phyloP scores from a whole-genome alignment of 1,139 yeast species.

The Nakaseomyces glabratus region DNA sequence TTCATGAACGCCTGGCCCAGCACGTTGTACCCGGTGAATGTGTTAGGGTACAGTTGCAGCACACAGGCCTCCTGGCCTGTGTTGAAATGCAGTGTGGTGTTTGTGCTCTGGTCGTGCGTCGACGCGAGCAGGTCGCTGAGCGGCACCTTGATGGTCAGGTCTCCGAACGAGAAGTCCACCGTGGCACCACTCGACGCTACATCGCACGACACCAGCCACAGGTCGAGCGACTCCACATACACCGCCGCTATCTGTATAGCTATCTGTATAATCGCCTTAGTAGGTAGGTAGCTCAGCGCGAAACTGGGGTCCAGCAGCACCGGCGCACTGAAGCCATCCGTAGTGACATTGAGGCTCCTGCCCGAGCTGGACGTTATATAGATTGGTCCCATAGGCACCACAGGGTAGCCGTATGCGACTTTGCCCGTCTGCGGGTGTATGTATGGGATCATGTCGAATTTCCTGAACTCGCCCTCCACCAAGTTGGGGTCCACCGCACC shows the following conservation, averaged over 20 bases:
- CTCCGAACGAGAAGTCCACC: constrained; percentile 47
- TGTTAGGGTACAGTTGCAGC: constrained; percentile 46
- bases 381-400: constrained; percentile 48
- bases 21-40: constrained; percentile 43
- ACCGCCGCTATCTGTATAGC: constrained; percentile 71
- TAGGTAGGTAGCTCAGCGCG: constrained; percentile 48
- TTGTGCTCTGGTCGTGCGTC: constrained; percentile 30
- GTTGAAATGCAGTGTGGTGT: constrained; percentile 36
- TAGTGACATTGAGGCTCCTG: constrained; percentile 34
- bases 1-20: constrained; percentile 57
- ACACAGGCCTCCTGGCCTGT: constrained; percentile 55
- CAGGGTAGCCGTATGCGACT: constrained; percentile 39
- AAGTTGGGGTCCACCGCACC: constrained; percentile 49
- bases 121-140: constrained; percentile 41
- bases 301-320: constrained; percentile 56
- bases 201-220: constrained; percentile 64
- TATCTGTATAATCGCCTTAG: constrained; percentile 48
- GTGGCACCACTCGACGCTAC: constrained; percentile 44
- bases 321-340: constrained; percentile 36
- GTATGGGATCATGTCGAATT: constrained; percentile 43
- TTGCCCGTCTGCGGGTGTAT: constrained; percentile 28
- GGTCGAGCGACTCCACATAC: constrained; percentile 40
- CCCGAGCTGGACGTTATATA: constrained; percentile 39
- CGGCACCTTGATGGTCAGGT: constrained; percentile 45
- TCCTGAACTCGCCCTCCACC: constrained; percentile 39